Percentiles rank a stretch among this genome's conserved stretches.
phyloP scores from a whole-genome alignment of 2,329 filamentous ascomycete species.

The Pseudogymnoascus sp. region DNA sequence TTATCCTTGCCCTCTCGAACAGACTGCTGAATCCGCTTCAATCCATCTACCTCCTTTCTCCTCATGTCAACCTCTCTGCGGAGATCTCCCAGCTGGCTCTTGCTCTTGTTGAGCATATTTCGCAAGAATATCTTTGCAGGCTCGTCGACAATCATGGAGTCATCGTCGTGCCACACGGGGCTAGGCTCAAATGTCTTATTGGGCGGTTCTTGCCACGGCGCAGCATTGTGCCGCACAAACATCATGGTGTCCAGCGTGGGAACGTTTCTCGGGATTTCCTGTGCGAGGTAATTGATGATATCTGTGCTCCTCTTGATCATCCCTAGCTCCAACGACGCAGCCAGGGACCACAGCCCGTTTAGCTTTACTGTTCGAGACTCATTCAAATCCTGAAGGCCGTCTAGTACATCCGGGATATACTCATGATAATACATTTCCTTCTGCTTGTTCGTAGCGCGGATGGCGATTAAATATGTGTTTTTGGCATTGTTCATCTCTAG shows the following conservation, averaged over 20 bases:
- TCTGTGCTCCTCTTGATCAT: conserved; percentile 66
- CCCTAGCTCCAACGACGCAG: conserved; percentile 69
- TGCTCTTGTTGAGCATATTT: conserved; percentile 87
- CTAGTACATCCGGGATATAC: conserved; percentile 86
- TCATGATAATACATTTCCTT: conserved; percentile 98
- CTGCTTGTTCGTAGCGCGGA: conserved; percentile 95
- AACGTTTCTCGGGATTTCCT: conserved; percentile 79
- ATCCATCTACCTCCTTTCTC: conserved; percentile 70
- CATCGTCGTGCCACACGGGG: conserved; percentile 94
- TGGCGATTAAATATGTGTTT: conserved; percentile 93
- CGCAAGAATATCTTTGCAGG: conserved; percentile 81
- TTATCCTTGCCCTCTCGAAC: conserved; percentile 80
- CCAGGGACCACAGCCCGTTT: conserved; percentile 77
- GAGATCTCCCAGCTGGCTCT: conserved; percentile 70
- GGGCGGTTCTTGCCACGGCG: conserved; percentile 70
- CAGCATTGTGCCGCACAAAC: conserved; percentile 90
- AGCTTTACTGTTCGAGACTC: conserved; percentile 79
- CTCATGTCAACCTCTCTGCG: conserved; percentile 80
- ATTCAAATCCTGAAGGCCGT: conserved; percentile 86
- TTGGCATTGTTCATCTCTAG: conserved; percentile 96
- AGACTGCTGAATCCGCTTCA: conserved; percentile 63
- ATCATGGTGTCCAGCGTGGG: conserved; percentile 92
- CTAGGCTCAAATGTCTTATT: conserved; percentile 88
- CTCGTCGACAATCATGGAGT: conserved; percentile 77
- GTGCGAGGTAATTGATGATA: conserved; percentile 62